Evolutionary conservation across 1,284 basidiomycete species (phyloP), one percentile per base, ranked within the genome.

Genomic region (Malassezia globosa): DNA sequence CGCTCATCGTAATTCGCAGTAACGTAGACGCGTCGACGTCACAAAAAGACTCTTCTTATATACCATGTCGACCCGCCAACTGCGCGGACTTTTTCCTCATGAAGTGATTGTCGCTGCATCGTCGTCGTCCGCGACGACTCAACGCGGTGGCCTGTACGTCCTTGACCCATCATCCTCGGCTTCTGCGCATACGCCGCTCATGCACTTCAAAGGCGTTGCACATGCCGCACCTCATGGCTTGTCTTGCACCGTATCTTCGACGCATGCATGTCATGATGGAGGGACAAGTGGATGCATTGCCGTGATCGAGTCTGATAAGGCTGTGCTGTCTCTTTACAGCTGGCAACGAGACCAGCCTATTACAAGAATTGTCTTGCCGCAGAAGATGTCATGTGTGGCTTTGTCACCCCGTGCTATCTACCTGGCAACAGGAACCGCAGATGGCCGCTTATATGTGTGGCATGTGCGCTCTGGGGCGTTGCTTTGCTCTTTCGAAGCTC

Each of bases 361-460:
- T 40, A 73, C 84, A 42, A 88, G 89, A 71, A 79, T 92, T 37
- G 83, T 95, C 14, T 76, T 95, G 0, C 87, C 92, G 0, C 88
- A 95, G 71, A 86, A 84, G 65, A 75, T 95, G 41, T 78, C 81
- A 10, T 87, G 84, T 61, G 77, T 95, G 34, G 77, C 83, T 2
- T 70, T 85, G 5, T 86, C 89, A 66, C 77, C 77, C 3, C 76
- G 75, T 41, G 87, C 87, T 2, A 74, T 77, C 18, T 85, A 82
- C 60, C 85, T 85, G 59, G 89, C 87, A 0, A 88, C 83, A 11
- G 92, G 89, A 19, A 89, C 87, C 0, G 73, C 79, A 1, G 84
- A 85, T 64, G 92, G 92, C 23, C 81, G 88, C 43, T 80, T 96
- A 62, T 90, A 89, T 67, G 73, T 97, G 1, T 97, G 92, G 92